Conservation (phyloP, 1,284 basidiomycete genomes). For the Ceratorhiza oryzae-sativae region DNA sequence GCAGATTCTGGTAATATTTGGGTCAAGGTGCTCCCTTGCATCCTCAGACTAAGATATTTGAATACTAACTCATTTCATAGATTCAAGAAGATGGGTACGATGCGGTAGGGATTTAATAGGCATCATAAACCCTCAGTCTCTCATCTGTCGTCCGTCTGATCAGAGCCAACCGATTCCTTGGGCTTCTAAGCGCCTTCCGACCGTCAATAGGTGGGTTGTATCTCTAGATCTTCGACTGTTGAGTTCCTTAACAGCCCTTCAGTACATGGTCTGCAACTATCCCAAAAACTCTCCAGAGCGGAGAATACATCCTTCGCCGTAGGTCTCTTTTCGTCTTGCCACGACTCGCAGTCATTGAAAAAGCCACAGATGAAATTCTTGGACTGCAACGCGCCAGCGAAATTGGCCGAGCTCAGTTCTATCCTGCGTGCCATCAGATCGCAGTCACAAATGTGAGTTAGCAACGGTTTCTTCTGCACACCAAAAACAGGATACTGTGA, state of each 20-base stretch:
- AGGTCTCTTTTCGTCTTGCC: background rate
- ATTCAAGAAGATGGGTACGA: slow-evolving; percentile 30
- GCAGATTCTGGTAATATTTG: slow-evolving; percentile 25
- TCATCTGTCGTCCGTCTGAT: background rate
- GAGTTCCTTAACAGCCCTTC: background rate
- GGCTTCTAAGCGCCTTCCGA: slow-evolving; percentile 23
- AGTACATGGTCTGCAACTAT: slow-evolving; percentile 26
- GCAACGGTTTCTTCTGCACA: too few relatives aligned
- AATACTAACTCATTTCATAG: background rate
- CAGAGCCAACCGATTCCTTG: slow-evolving; percentile 11
- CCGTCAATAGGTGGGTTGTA: slow-evolving; percentile 6
- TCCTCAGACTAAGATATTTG: too few relatives aligned
- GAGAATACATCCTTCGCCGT: slow-evolving; percentile 30
- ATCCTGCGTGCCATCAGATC: slow-evolving; percentile 22
- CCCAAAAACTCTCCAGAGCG: slow-evolving; percentile 22
- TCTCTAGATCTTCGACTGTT: too few relatives aligned
- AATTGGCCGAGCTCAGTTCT: slow-evolving; percentile 13
- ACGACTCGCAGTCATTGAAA: background rate
- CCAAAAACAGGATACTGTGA: background rate
- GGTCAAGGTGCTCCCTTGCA: background rate
- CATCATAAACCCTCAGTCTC: background rate
- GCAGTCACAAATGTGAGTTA: slow-evolving; percentile 17
- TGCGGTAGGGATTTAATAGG: background rate
- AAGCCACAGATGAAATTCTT: slow-evolving; percentile 15
- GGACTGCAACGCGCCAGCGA: slow-evolving; percentile 19